Base-by-base conservation (phyloP, 805 yeast genomes). In the Komagataella ulmi region DNA sequence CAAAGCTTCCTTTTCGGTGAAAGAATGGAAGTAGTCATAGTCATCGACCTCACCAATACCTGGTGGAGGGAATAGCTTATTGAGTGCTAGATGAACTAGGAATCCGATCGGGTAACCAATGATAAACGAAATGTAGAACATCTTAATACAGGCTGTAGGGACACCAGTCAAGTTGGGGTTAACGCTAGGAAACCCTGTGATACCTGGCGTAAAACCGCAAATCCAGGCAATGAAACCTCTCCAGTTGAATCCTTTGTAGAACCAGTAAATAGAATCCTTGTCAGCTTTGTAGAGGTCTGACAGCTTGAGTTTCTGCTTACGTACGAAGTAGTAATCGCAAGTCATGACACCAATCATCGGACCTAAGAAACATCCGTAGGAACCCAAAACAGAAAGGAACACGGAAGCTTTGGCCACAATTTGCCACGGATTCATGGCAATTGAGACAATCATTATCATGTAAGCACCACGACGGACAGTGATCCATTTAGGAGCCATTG, bases 391-490 rank as follows among this genome's bases (percentile, higher is more conserved):
- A 6, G 61, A 61, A 43, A 67, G 58, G 56, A 72, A 71, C 7
- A 59, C 60, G 4, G 67, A 57, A 1, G 74, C 63, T 24, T 68
- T 59, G 46, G 67, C 61, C 24, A 64, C 61, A 24, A 72, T 60
- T 44, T 60, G 61, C 77, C 77, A 72, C 8, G 77, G 77, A 53
- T 67, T 69, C 30, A 64, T 56, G 10, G 60, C 62, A 63, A 68
- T 63, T 3, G 71, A 62, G 19, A 66, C 55, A 47, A 60, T 50
- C 36, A 61, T 63, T 18, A 68, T 70, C 51, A 74, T 56, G 59
- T 66, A 64, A 30, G 77, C 73, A 18, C 81, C 83, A 46, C 79
- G 61, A 46, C 65, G 62, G 49, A 75, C 65, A 55, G 70, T 70
- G 54, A 75, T 58, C 54, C 66, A 71, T 52, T 65, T 62, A 17